These are phyloP conservation scores for Ogataea henricii DNA, from an alignment of 805 yeast genomes.

Conservation along the genomic window DNA sequence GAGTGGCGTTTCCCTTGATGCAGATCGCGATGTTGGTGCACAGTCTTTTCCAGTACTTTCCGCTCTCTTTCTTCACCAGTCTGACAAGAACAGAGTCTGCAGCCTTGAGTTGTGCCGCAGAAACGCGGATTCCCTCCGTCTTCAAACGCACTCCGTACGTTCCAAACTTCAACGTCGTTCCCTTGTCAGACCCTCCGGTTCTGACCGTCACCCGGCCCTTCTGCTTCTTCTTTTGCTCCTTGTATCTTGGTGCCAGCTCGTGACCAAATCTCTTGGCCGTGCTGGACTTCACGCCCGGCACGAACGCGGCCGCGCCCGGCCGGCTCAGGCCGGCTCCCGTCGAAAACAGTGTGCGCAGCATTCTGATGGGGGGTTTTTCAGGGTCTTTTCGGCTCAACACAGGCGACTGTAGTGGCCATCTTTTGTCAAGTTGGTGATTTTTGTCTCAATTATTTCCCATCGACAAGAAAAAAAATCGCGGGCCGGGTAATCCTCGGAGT, in stretches of 20 bases:
- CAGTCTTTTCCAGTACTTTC: conserved; percentile 76
- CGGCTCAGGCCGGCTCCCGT: conserved; percentile 1
- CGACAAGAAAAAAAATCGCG: not conserved
- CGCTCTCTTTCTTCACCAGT: conserved; percentile 76
- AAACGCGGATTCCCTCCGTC: conserved; percentile 82
- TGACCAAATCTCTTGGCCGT: conserved; percentile 52
- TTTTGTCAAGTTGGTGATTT: too few species aligned
- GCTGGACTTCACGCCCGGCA: conserved; percentile 11
- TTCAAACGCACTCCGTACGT: conserved; percentile 83
- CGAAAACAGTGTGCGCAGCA: conserved; percentile 1
- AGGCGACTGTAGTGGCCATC: too few species aligned
- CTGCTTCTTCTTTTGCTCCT: conserved; percentile 70
- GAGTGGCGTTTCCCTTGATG: conserved; percentile 95
- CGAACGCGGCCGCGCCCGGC: conserved; percentile 4
- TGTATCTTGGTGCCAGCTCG: conserved; percentile 77
- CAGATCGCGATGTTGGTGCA: conserved; percentile 88
- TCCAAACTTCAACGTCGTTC: conserved; percentile 81
- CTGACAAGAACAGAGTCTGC: conserved; percentile 88
- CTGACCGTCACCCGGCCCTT: conserved; percentile 95
- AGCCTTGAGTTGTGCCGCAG: conserved; percentile 86
- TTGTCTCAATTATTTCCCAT: not conserved
- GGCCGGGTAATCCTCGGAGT: not conserved
- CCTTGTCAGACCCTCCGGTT: conserved; percentile 91
- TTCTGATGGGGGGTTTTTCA: not conserved
- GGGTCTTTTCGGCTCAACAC: not conserved